These are phyloP conservation scores for Flaveria ramosissima DNA, from an alignment of 129 eudicot species.

Conservation along the genomic window DNA sequence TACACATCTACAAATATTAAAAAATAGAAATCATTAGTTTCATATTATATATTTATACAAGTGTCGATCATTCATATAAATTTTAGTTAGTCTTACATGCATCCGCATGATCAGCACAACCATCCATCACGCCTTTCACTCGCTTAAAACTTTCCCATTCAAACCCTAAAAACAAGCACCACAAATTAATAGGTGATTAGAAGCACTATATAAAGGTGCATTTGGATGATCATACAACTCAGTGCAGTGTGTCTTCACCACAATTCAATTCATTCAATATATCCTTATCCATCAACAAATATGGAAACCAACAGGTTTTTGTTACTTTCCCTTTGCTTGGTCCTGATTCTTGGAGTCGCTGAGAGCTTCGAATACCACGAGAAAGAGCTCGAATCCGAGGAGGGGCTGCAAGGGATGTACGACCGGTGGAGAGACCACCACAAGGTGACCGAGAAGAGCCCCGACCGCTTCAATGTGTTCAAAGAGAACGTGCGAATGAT, in stretches of 20 bases:
- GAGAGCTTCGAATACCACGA: conserved; percentile 59
- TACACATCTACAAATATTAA: too few relatives aligned
- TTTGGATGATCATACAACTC: neutral
- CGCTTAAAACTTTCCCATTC: too few relatives aligned
- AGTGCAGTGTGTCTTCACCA: neutral
- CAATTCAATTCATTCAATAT: neutral
- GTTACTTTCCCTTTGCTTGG: conserved; percentile 40
- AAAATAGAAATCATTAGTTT: too few relatives aligned
- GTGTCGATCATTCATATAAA: too few relatives aligned
- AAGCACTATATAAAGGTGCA: neutral
- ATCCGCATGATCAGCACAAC: too few relatives aligned
- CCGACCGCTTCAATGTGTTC: conserved; percentile 59
- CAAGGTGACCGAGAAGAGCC: conserved; percentile 41
- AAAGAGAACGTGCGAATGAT: conserved; percentile 51
- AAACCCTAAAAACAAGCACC: too few relatives aligned
- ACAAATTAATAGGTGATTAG: too few relatives aligned
- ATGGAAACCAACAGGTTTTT: conserved; percentile 40
- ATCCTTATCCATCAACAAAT: neutral
- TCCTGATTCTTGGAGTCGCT: conserved; percentile 34
- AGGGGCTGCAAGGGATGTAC: conserved; percentile 52
- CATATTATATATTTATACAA: too few relatives aligned
- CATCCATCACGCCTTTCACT: too few relatives aligned
- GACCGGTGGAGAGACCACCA: conserved; percentile 76
- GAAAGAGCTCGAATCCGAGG: conserved; percentile 62
- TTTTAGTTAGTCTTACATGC: too few relatives aligned